These are phyloP conservation scores for Aspergillus taichungensis DNA, from an alignment of 495 filamentous ascomycete genomes.

Conservation along the genomic window DNA sequence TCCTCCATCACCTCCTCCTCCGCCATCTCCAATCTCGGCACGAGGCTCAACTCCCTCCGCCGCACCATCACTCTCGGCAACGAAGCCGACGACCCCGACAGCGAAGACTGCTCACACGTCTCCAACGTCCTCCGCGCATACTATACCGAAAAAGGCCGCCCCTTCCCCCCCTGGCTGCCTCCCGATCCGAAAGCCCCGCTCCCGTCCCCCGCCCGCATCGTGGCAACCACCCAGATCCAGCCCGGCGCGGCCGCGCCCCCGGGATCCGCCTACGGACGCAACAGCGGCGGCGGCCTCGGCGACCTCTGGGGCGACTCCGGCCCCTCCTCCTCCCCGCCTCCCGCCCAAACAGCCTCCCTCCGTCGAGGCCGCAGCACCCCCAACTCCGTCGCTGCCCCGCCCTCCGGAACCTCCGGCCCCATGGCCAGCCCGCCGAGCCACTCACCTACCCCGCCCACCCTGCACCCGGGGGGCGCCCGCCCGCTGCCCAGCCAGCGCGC, in stretches of 20 bases:
- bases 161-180: constrained; percentile 83
- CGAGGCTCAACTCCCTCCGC: constrained; percentile 71
- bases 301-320: constrained; percentile 76
- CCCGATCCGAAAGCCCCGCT: constrained; percentile 70
- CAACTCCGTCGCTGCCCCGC: constrained; percentile 1
- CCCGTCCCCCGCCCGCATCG: constrained; percentile 42
- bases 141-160: constrained; percentile 79
- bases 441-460: constrained; percentile 11
- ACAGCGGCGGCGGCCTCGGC: constrained; percentile 48
- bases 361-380: constrained; percentile 33
- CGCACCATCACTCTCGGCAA: constrained; percentile 71
- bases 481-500: constrained; percentile 62
- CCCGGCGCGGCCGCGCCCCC: constrained; percentile 34
- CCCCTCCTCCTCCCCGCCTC: constrained; percentile 25
- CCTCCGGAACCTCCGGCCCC: constrained; percentile 4
- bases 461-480: constrained; percentile 39
- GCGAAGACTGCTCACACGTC: constrained; percentile 90
- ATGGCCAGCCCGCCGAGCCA: constrained; percentile 9
- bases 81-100: constrained; percentile 69
- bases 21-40: constrained; percentile 69
- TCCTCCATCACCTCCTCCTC: constrained; percentile 52
- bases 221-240: constrained; percentile 44
- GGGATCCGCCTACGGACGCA: constrained; percentile 22
- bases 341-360: constrained; percentile 46
- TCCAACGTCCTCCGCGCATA: constrained; percentile 91